Percentiles rank a stretch among this genome's conserved stretches.
These are phyloP conservation scores for Leccinum variicolor DNA, from an alignment of 768 basidiomycete species.

Conservation along the genomic window DNA sequence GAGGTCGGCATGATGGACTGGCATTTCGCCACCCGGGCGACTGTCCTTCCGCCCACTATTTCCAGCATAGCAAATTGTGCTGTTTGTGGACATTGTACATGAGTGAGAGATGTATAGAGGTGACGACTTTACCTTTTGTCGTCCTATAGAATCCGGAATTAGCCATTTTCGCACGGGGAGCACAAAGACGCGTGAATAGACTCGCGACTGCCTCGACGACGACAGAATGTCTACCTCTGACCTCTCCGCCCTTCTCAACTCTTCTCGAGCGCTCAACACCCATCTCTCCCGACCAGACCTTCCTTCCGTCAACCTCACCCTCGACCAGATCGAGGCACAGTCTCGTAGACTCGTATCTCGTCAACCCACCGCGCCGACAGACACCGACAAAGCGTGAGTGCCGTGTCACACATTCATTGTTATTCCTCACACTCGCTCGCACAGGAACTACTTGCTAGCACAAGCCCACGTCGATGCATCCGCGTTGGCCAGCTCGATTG, in stretches of 20 bases:
- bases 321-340: conserved; percentile 87
- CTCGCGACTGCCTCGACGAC: background rate
- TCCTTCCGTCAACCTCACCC: conserved; percentile 82
- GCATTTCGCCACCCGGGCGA: no score
- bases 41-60: no score
- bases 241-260: background rate
- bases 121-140: no score
- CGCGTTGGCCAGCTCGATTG: conserved; percentile 79
- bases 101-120: no score
- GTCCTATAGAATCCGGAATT: no score
- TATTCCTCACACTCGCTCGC: background rate
- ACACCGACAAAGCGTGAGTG: conserved; percentile 66
- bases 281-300: conserved; percentile 79
- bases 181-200: no score
- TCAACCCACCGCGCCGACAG: conserved; percentile 42
- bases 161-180: no score
- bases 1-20: no score
- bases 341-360: background rate
- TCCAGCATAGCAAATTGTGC: no score
- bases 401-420: background rate
- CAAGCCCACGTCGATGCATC: conserved; percentile 42
- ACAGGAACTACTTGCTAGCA: background rate
- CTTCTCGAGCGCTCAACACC: conserved; percentile 39
- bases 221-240: background rate
- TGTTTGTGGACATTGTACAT: no score